Base-by-base conservation (phyloP, 2,329 filamentous ascomycete genomes). In the Neofusicoccum parvum region DNA sequence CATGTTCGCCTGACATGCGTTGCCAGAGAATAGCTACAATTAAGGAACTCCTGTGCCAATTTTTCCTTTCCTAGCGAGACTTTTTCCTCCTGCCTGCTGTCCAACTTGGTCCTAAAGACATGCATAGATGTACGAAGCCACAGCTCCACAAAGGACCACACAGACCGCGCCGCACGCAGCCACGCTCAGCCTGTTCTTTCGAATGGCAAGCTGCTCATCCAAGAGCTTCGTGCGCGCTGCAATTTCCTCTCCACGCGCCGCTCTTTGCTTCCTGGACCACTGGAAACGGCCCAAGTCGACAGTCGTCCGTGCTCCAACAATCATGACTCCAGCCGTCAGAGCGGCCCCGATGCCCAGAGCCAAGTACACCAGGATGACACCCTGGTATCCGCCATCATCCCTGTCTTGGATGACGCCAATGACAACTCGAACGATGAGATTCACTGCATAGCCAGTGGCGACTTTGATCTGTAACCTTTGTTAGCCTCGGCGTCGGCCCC, bases 391-490 rank as follows among this genome's bases (percentile, higher is more conserved):
- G 67, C 87, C 80, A 58, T 85, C 70, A 59, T 87, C 85, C 3
- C 77, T 77, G 64, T 89, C 87, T 68, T 89, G 87, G 0, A 89
- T 81, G 0, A 82, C 83, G 0, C 86, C 86, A 0, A 85, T 83
- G 20, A 87, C 76, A 48, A 88, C 82, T 0, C 85, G 79, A 0
- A 88, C 78, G 62, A 88, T 84, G 65, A 88, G 87, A 65, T 80
- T 86, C 84, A 88, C 87, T 27, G 81, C 83, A 71, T 88, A 88
- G 70, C 88, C 88, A 71, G 88, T 85, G 27, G 84, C 84, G 43
- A 88, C 82, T 66, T 89, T 89, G 65, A 88, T 6, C 48, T 51
- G 48, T 27, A 15, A n/a, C 11, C 5, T 10, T 10, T 14, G 15
- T 34, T 11, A 34, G 15, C n/a, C 7, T 51, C 48, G 34, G 17